Conservation (phyloP, 345 rosid species). For the Mercurialis annua region DNA sequence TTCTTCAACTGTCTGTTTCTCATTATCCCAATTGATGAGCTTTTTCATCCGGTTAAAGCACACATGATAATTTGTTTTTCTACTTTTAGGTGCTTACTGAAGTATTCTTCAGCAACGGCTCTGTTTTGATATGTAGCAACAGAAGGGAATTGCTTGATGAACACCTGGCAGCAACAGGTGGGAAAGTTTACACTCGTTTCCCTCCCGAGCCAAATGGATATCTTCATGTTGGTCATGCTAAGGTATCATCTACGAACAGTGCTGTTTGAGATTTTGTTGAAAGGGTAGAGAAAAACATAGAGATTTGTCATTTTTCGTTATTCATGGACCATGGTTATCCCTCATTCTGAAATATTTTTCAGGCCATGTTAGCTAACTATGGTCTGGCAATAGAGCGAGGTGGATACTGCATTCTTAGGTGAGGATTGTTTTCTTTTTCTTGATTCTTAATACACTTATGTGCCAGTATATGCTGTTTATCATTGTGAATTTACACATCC, state of each 20-base stretch:
- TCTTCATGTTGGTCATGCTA: constrained; percentile 97
- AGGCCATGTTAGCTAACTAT: constrained; percentile 98
- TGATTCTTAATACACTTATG: neutral
- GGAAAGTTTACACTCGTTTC: constrained; percentile 77
- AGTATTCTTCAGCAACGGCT: constrained; percentile 67
- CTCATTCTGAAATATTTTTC: constrained; percentile 18
- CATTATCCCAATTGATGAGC: neutral
- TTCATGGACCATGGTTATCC: constrained; percentile 2
- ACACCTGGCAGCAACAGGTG: constrained; percentile 71
- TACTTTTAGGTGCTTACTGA: constrained; percentile 73
- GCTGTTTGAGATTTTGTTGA: constrained; percentile 4
- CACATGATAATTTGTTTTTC: neutral
- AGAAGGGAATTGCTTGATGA: constrained; percentile 69
- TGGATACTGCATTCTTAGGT: constrained; percentile 88
- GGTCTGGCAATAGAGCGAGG: constrained; percentile 91
- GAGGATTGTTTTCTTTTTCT: constrained; percentile 16
- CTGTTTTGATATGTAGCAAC: constrained; percentile 82
- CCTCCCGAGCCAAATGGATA: constrained; percentile 99
- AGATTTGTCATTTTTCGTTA: neutral
- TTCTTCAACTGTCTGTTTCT: neutral
- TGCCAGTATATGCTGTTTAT: constrained; percentile 7
- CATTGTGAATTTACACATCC: neutral
- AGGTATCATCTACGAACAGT: constrained; percentile 40
- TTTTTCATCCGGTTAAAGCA: neutral
- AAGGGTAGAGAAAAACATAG: neutral